Conservation (phyloP, 164 flowering plant genomes). For the Aristolochia contorta region DNA sequence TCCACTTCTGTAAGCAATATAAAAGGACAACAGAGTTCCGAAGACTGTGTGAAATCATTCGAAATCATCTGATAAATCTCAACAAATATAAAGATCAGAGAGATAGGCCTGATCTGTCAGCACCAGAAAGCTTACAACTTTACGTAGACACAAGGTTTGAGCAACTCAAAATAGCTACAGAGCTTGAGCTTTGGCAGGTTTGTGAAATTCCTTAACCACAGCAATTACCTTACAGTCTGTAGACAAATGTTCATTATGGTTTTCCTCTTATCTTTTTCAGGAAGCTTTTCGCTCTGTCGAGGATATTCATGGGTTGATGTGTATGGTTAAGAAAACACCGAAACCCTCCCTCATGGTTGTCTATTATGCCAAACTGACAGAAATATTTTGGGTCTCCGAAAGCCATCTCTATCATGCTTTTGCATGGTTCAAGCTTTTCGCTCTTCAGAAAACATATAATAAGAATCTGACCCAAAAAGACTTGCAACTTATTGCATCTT, state of each 20-base stretch:
- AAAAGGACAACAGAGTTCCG: constrained; percentile 89
- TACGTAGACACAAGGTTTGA: constrained; percentile 94
- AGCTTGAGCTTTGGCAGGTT: constrained; percentile 96
- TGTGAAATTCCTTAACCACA: not conserved
- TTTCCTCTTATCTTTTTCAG: constrained; percentile 27
- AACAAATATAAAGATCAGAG: constrained; percentile 92
- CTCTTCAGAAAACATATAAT: constrained; percentile 75
- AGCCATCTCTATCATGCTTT: constrained; percentile 92
- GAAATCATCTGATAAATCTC: constrained; percentile 83
- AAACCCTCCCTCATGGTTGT: constrained; percentile 82
- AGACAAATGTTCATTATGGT: not conserved
- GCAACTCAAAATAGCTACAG: constrained; percentile 91
- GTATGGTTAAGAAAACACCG: constrained; percentile 92
- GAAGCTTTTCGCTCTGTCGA: constrained; percentile 95
- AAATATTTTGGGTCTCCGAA: constrained; percentile 70
- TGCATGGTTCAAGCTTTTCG: constrained; percentile 88
- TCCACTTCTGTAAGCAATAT: constrained; percentile 95
- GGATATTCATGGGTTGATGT: constrained; percentile 90
- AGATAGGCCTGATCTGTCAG: constrained; percentile 78
- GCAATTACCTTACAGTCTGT: not conserved
- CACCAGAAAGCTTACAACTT: constrained; percentile 86
- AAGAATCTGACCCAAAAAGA: constrained; percentile 83
- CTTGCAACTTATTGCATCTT: constrained; percentile 83
- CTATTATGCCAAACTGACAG: constrained; percentile 81
- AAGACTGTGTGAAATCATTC: constrained; percentile 84